Evolutionary conservation across 1,284 basidiomycete species (phyloP).

Genomic region (Ceraceosorus bombacis): DNA sequence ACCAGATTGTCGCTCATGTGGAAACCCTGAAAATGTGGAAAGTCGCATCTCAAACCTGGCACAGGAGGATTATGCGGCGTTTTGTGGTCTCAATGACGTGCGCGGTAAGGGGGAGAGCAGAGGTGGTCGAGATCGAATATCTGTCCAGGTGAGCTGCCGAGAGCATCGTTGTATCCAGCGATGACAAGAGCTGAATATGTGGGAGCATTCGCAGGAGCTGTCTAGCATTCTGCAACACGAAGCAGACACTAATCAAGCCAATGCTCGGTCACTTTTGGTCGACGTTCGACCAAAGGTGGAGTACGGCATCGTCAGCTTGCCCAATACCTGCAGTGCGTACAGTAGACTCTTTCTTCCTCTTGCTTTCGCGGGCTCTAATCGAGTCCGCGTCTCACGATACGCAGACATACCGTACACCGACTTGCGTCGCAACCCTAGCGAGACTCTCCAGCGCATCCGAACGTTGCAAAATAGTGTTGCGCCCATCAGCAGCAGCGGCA

Average conservation of each 20-base stretch:
- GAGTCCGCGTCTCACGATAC: constrained; percentile 2
- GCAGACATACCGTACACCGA: constrained; percentile 63
- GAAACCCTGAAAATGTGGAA: too few relatives aligned
- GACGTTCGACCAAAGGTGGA: constrained; percentile 78
- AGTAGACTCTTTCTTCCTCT: background rate
- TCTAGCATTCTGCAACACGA: constrained; percentile 19
- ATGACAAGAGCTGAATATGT: background rate
- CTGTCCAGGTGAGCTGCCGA: too few relatives aligned
- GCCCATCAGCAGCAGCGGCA: too few relatives aligned
- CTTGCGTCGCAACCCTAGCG: constrained; percentile 58
- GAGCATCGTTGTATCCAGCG: background rate
- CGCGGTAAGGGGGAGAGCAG: too few relatives aligned
- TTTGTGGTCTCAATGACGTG: too few relatives aligned
- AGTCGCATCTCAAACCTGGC: too few relatives aligned
- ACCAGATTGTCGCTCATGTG: too few relatives aligned
- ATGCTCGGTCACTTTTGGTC: constrained; percentile 53
- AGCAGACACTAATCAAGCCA: constrained; percentile 2
- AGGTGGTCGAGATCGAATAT: too few relatives aligned
- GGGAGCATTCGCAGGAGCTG: background rate
- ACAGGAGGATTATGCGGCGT: too few relatives aligned
- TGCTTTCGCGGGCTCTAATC: background rate
- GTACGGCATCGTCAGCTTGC: constrained; percentile 76
- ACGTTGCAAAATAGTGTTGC: too few relatives aligned
- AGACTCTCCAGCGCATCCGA: constrained; percentile 37
- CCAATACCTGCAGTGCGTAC: constrained; percentile 66